These are phyloP conservation scores for Pythium vanterpoolii DNA, from an alignment of 352 stramenopile species.

Conservation along the genomic window DNA sequence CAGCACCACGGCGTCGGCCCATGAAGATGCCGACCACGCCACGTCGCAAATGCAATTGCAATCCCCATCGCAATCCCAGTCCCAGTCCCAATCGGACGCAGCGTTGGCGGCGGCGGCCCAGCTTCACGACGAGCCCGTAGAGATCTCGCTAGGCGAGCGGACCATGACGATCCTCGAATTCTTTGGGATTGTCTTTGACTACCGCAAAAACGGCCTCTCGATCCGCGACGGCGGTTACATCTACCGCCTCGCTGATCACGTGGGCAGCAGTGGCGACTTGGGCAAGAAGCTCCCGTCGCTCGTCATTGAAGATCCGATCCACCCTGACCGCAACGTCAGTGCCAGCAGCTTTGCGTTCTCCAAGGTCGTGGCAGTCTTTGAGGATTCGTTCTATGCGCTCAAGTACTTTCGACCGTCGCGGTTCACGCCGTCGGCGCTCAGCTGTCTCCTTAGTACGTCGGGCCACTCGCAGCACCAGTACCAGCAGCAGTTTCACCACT, in stretches of 20 bases:
- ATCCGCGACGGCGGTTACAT: slow-evolving; percentile 85
- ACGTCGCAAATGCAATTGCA: too few relatives aligned
- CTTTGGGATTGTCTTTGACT: slow-evolving; percentile 85
- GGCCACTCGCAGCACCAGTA: slow-evolving; percentile 41
- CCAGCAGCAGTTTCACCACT: slow-evolving; percentile 18
- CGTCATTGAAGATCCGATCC: slow-evolving; percentile 89
- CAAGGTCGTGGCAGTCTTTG: slow-evolving; percentile 80
- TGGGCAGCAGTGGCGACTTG: slow-evolving; percentile 33
- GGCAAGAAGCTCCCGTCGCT: slow-evolving; percentile 52
- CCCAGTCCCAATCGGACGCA: not conserved
- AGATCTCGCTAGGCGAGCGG: slow-evolving; percentile 59
- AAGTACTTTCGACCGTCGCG: slow-evolving; percentile 79
- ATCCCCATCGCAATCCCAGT: too few relatives aligned
- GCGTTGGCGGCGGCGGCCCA: not conserved
- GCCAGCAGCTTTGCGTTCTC: slow-evolving; percentile 85
- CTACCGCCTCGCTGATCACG: slow-evolving; percentile 66
- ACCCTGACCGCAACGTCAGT: slow-evolving; percentile 83
- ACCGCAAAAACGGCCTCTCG: slow-evolving; percentile 79
- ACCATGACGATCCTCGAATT: slow-evolving; percentile 82
- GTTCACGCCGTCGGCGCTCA: slow-evolving; percentile 74
- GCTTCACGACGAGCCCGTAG: slow-evolving; percentile 8
- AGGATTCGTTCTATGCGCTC: slow-evolving; percentile 83
- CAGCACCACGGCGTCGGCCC: slow-evolving; percentile 19
- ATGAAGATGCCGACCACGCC: slow-evolving; percentile 17
- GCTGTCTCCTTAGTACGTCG: slow-evolving; percentile 69